phyloP scores from a whole-genome alignment of 2,329 filamentous ascomycete species.

The Exserohilum turcica region DNA sequence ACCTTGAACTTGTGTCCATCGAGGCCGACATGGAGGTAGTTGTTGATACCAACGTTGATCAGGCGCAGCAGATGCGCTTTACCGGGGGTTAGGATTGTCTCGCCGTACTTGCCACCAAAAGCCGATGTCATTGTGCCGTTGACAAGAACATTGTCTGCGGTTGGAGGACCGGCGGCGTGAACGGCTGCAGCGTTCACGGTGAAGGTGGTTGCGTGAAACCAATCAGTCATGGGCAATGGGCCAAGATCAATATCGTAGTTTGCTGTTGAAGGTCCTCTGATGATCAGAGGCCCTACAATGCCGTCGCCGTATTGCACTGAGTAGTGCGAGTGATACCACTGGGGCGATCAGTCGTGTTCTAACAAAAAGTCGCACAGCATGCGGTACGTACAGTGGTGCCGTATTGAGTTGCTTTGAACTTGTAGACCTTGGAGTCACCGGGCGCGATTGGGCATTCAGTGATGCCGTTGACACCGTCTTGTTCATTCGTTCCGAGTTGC shows the following conservation, averaged over 20 bases:
- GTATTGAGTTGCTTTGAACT: conserved; percentile 45
- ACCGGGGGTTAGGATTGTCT: conserved; percentile 44
- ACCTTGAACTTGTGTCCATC: conserved; percentile 51
- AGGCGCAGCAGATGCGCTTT: conserved; percentile 54
- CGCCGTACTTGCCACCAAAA: conserved; percentile 40
- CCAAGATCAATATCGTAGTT: conserved; percentile 54
- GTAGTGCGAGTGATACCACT: conserved; percentile 55
- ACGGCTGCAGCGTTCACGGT: conserved; percentile 41
- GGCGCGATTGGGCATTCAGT: conserved; percentile 72
- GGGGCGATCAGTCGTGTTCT: conserved; percentile 39
- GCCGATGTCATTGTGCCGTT: conserved; percentile 61
- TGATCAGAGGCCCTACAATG: conserved; percentile 48
- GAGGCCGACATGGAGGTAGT: conserved; percentile 29
- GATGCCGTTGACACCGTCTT: conserved; percentile 55
- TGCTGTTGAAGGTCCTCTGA: conserved; percentile 49
- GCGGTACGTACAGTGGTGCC: conserved; percentile 35
- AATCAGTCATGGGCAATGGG: conserved; percentile 48
- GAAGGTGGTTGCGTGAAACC: conserved; percentile 37
- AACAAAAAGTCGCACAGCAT: background rate
- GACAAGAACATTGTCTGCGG: conserved; percentile 55
- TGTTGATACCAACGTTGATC: conserved; percentile 46
- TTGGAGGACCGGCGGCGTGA: conserved; percentile 48
- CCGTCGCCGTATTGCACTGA: conserved; percentile 52
- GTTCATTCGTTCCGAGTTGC: conserved; percentile 49
- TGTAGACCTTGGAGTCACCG: conserved; percentile 47